Evolutionary conservation across 2,329 filamentous ascomycete species (phyloP).

Genomic region (Fusarium xylarioides): DNA sequence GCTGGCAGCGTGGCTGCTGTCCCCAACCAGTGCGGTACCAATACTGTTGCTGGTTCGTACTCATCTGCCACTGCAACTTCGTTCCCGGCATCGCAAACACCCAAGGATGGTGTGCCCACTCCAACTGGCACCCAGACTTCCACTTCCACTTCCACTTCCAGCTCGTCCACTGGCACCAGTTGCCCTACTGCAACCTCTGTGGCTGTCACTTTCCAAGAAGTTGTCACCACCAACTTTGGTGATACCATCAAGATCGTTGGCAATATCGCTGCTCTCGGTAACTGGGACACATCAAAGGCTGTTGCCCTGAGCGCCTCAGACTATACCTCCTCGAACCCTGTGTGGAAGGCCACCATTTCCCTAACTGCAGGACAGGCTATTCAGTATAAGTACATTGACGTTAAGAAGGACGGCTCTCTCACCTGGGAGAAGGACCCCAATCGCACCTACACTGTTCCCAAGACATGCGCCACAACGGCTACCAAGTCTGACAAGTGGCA

Average conservation of each 20-base stretch:
- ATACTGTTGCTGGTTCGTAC: slow-evolving; percentile 62
- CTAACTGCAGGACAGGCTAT: slow-evolving; percentile 65
- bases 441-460: slow-evolving; percentile 49
- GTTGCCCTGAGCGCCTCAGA: slow-evolving; percentile 64
- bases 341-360: slow-evolving; percentile 68
- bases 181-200: slow-evolving; percentile 57
- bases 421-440: slow-evolving; percentile 73
- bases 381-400: slow-evolving; percentile 75
- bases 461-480: slow-evolving; percentile 43
- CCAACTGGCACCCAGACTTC: slow-evolving; percentile 44
- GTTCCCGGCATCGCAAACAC: slow-evolving; percentile 61
- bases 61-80: slow-evolving; percentile 55
- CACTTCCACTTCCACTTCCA: slow-evolving; percentile 36
- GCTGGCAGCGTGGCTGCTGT: slow-evolving; percentile 56
- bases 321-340: slow-evolving; percentile 67
- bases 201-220: slow-evolving; percentile 69
- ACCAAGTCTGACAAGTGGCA: slow-evolving; percentile 46
- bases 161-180: slow-evolving; percentile 44
- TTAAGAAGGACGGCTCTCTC: slow-evolving; percentile 62
- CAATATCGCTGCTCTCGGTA: slow-evolving; percentile 65
- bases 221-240: slow-evolving; percentile 66
- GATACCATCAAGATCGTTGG: slow-evolving; percentile 74
- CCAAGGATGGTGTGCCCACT: slow-evolving; percentile 48
- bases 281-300: slow-evolving; percentile 66
- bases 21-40: slow-evolving; percentile 58